Base-by-base conservation (phyloP, 2,329 filamentous ascomycete genomes). In the Talaromyces piceae region DNA sequence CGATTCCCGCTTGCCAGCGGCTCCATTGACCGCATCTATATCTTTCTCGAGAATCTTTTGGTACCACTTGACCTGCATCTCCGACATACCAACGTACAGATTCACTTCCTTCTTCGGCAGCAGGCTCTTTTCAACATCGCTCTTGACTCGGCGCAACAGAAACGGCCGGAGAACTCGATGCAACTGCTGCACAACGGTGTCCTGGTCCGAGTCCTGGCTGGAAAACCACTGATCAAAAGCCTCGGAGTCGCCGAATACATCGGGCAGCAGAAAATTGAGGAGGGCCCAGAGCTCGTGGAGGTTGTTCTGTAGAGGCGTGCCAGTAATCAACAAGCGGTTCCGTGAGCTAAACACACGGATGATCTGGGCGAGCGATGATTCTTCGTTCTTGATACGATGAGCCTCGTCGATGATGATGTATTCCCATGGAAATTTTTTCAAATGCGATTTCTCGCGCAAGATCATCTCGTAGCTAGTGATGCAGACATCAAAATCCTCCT, bases 391-490 rank as follows among this genome's bases (percentile, higher is more conserved):
- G 80, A 98, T 98, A 54, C 93, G 89, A 70, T 98, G 93, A 2
- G 93, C 85, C 73, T 98, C 93, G 63, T 98, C 93, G 57, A 98
- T 95, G 60, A 98, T 95, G 69, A 98, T 98, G 71, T 98, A 98
- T 68, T 98, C 91, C 93, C 93, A 98, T 0, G 93, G 91, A 67
- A 98, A 95, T 69, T 97, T 97, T 74, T 93, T 95, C 59, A 98
- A 71, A 60, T 95, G 89, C 1, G 87, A 78, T 74, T 98, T 97
- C 67, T 98, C 93, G 52, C 93, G 83, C 11, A 98, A 77, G 54
- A 98, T 90, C 91, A 98, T 97, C 69, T 98, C 93, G 73, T 98
- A 98, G 68, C 91, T 96, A 12, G 93, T 98, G 66, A 98, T 88
- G 73, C 91, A 96, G 16, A 97, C 91, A 63, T 98, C 93, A 60